These are phyloP conservation scores for Phytophthora foliorum DNA, from an alignment of 352 stramenopile species.

Conservation along the genomic window DNA sequence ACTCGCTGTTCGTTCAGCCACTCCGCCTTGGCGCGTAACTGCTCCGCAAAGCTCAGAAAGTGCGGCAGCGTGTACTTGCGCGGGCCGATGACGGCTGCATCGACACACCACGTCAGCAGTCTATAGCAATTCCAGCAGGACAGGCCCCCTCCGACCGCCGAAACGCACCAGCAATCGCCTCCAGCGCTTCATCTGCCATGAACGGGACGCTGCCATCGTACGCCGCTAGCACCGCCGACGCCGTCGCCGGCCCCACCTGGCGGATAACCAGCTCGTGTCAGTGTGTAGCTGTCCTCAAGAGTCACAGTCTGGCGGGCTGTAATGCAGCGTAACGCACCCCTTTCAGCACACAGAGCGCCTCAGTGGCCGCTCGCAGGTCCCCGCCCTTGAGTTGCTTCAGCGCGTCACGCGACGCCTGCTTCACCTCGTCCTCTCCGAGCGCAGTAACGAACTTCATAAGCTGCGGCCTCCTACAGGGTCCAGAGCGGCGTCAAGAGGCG, in stretches of 20 bases:
- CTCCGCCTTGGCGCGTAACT: slow-evolving; percentile 61
- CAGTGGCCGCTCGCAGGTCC: slow-evolving; percentile 52
- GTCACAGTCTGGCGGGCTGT: background rate
- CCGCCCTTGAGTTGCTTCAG: slow-evolving; percentile 40
- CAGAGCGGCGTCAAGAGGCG: slow-evolving; percentile 21
- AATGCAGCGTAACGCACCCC: slow-evolving; percentile 50
- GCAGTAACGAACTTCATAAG: slow-evolving; percentile 78
- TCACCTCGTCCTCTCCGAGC: slow-evolving; percentile 56
- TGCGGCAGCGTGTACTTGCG: slow-evolving; percentile 85
- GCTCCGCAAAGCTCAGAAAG: slow-evolving; percentile 69
- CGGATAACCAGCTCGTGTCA: slow-evolving; percentile 2
- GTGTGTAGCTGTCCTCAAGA: background rate
- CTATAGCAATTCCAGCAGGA: slow-evolving; percentile 7
- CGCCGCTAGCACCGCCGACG: slow-evolving; percentile 74
- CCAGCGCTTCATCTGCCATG: slow-evolving; percentile 84
- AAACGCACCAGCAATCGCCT: slow-evolving; percentile 66
- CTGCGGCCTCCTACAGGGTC: slow-evolving; percentile 59
- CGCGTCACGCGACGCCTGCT: slow-evolving; percentile 53
- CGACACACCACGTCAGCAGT: slow-evolving; percentile 8
- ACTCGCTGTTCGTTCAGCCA: slow-evolving; percentile 60
- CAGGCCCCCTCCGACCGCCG: slow-evolving; percentile 2
- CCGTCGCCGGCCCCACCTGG: slow-evolving; percentile 83
- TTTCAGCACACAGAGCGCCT: slow-evolving; percentile 72
- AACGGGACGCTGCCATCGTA: slow-evolving; percentile 78
- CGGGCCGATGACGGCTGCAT: slow-evolving; percentile 66